Conservation (phyloP, 1,139 yeast genomes). For the Blastobotrys niveus region DNA sequence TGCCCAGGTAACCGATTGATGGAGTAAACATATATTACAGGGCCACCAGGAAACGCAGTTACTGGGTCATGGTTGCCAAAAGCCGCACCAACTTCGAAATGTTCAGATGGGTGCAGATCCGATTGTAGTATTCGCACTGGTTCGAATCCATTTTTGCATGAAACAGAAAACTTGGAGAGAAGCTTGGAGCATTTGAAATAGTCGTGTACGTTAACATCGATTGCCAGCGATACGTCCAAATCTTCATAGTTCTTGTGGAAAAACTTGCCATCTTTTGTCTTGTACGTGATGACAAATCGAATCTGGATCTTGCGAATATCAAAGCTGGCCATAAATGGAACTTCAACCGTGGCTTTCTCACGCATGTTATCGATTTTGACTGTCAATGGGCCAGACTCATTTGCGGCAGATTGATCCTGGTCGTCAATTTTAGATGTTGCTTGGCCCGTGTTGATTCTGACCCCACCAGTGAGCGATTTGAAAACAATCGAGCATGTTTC, state of each 20-base stretch:
- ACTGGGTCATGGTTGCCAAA: conserved; percentile 32
- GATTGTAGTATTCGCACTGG: conserved; percentile 54
- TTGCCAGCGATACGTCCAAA: conserved; percentile 36
- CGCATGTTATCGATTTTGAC: neutral
- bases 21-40: conserved; percentile 55
- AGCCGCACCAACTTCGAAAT: conserved; percentile 40
- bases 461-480: conserved; percentile 19
- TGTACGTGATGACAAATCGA: conserved; percentile 8
- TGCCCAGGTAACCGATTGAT: conserved; percentile 33
- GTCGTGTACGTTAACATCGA: conserved; percentile 76
- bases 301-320: conserved; percentile 12
- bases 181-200: conserved; percentile 52
- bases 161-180: conserved; percentile 63
- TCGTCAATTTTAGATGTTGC: conserved; percentile 9
- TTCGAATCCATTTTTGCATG: conserved; percentile 46
- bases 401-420: neutral
- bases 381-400: conserved; percentile 7
- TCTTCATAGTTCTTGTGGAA: conserved; percentile 20
- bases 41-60: conserved; percentile 64
- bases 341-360: neutral
- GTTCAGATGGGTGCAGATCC: conserved; percentile 38
- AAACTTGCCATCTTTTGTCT: conserved; percentile 18
- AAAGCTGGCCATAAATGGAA: conserved; percentile 13
- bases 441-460: conserved; percentile 12
- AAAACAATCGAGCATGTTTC: conserved; percentile 16